Conservation (phyloP, 345 rosid genomes). For the Citropsis articulata region DNA sequence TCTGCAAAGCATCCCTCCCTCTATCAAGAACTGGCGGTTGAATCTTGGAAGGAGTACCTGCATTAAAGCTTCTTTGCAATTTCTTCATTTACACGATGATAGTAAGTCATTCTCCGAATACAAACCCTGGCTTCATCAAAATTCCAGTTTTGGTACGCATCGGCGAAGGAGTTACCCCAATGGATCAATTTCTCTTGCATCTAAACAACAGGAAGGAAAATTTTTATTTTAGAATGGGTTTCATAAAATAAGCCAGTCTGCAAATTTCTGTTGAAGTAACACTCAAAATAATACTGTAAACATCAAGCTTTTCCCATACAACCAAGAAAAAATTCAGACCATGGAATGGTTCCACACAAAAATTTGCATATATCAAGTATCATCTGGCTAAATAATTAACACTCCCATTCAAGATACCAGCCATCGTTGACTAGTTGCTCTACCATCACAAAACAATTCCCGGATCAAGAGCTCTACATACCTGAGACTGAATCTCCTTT, state of each 20-base stretch:
- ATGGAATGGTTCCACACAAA: background rate
- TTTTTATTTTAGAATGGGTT: background rate
- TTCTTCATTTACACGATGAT: slow-evolving; percentile 74
- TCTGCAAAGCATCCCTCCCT: background rate
- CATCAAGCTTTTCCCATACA: background rate
- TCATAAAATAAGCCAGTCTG: background rate
- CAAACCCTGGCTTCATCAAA: slow-evolving; percentile 67
- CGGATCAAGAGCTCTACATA: slow-evolving; percentile 25
- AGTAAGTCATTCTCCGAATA: slow-evolving; percentile 86
- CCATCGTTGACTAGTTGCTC: background rate
- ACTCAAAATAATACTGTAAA: background rate
- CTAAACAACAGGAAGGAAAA: slow-evolving; percentile 34
- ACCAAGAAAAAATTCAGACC: background rate
- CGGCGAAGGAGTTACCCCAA: slow-evolving; percentile 60
- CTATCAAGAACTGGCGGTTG: background rate
- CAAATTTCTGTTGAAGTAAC: background rate
- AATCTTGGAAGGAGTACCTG: slow-evolving; percentile 11
- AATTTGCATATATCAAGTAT: background rate
- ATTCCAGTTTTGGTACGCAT: slow-evolving; percentile 46
- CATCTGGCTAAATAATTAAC: background rate
- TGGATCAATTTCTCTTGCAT: slow-evolving; percentile 59
- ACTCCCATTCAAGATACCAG: background rate
- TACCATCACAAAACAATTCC: slow-evolving; percentile 6
- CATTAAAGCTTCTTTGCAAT: slow-evolving; percentile 68
- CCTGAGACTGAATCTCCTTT: slow-evolving; percentile 58